Base-by-base conservation (phyloP, 2,329 filamentous ascomycete species). In the Alternaria sp. region DNA sequence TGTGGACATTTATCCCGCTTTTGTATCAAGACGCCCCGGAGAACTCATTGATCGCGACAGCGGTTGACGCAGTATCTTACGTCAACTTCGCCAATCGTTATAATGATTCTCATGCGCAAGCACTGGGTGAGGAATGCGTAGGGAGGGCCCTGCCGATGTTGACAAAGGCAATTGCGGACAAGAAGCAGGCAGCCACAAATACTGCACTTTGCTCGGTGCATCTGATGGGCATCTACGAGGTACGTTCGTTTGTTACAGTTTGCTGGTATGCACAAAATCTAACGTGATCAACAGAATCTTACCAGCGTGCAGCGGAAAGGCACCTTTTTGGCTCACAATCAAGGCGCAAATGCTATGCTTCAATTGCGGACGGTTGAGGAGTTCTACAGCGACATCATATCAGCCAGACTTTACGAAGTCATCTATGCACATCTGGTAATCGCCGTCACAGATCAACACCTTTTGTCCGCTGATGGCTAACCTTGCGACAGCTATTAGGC, bases 151-250 rank as follows among this genome's bases (percentile, higher is more conserved):
- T 76, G 40, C 66, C 64, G 13, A 40, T 73, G 44, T 53, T 77
- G 9, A 70, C 72, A 6, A 71, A 65, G 45, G 62, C 67, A n/a
- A 66, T 77, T 6, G 62, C 68, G 17, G 67, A 77, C 47, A 67
- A 67, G 32, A 59, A 66, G n/a, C 58, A 67, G 32, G 69, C 73
- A 15, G 53, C 57, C 4, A 63, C 71, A 4, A 69, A 78, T 32
- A 65, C 71, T 19, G 66, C 70, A 2, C 59, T 78, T 6, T 71
- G 69, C 47, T 64, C 74, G 2, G 73, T 75, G 0, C 74, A 76
- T 63, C 28, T 77, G 3, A 71, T 78, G 67, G 73, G 74, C 2
- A 52, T 77, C 0, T 77, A 73, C 17, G 75, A 77, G 65, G 75
- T 75, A 67, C 15, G 61, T 8, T 9, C 9, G 36, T 40, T 40